Evolutionary conservation across 148 eudicot species (phyloP).

Genomic region (Beta vulgaris): DNA sequence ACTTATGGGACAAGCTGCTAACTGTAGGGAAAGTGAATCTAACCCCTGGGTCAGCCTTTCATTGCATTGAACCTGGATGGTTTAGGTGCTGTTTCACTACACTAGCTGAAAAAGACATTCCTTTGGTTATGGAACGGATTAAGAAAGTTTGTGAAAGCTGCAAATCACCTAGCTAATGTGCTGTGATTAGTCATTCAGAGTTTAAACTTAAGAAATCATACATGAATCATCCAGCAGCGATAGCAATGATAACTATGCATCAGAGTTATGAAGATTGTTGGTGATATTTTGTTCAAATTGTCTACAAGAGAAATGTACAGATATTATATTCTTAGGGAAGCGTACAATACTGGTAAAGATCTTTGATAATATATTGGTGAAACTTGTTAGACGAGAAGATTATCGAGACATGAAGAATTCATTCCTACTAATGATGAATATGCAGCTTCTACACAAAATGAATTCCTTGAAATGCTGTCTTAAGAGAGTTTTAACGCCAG

Average conservation of each 20-base stretch:
- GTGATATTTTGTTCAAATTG: no score
- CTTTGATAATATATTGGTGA: constrained; percentile 1
- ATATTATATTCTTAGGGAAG: background rate
- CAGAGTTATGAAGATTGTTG: background rate
- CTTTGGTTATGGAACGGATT: constrained; percentile 62
- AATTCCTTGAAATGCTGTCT: constrained; percentile 11
- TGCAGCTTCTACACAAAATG: constrained; percentile 9
- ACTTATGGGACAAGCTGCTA: constrained; percentile 81
- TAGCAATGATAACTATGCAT: background rate
- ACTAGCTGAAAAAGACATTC: constrained; percentile 55
- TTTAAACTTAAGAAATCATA: background rate
- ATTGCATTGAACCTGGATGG: constrained; percentile 97
- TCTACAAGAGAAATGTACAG: background rate
- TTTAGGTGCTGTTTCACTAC: constrained; percentile 82
- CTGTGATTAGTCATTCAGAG: background rate
- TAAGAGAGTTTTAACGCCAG: constrained; percentile 26
- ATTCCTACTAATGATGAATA: constrained; percentile 5
- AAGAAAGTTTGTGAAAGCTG: constrained; percentile 50
- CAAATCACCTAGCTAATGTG: constrained; percentile 28
- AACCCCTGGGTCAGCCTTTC: constrained; percentile 81
- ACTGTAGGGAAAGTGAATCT: constrained; percentile 67
- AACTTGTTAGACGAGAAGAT: constrained; percentile 9
- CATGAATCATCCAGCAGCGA: background rate
- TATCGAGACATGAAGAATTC: constrained; percentile 11
- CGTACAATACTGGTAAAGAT: constrained; percentile 10